These are phyloP conservation scores for Stagonosporopsis cucurbitacearum DNA, from an alignment of 2,329 filamentous ascomycete species.

Conservation along the genomic window DNA sequence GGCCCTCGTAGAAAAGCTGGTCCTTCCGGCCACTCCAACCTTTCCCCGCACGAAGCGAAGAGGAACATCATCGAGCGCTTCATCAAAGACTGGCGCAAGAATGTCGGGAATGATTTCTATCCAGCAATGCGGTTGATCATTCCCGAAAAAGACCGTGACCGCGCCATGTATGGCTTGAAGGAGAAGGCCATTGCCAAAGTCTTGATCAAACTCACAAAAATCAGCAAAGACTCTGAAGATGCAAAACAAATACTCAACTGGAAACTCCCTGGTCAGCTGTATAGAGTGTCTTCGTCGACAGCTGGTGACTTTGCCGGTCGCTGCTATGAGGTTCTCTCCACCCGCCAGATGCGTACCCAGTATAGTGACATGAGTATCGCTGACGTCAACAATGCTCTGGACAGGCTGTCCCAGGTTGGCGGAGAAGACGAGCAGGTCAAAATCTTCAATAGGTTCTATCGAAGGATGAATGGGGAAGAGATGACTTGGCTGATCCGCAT, in stretches of 20 bases:
- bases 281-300: conserved; percentile 54
- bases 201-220: conserved; percentile 90
- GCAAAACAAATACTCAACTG: conserved; percentile 85
- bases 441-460: conserved; percentile 84
- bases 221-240: conserved; percentile 89
- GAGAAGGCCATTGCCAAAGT: conserved; percentile 90
- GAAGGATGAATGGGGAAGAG: conserved; percentile 90
- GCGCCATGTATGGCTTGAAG: conserved; percentile 92
- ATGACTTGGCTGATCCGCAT: conserved; percentile 95
- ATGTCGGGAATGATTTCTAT: conserved; percentile 92
- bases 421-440: conserved; percentile 85
- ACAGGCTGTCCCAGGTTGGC: conserved; percentile 74
- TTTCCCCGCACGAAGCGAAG: conserved; percentile 77
- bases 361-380: conserved; percentile 83
- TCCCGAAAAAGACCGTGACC: conserved; percentile 89
- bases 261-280: conserved; percentile 78
- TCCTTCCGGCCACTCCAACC: conserved; percentile 63
- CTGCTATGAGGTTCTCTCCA: conserved; percentile 85
- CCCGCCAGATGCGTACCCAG: conserved; percentile 76
- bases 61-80: conserved; percentile 84
- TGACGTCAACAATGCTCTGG: conserved; percentile 86
- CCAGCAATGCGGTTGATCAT: conserved; percentile 90
- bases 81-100: conserved; percentile 82
- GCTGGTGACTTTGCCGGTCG: conserved; percentile 92
- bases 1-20: conserved; percentile 65